A percentile compares a stretch with the other conserved stretches of the same genome.
phyloP scores from a whole-genome alignment of 1,284 basidiomycete genomes.

The Schizophyllum commune region DNA sequence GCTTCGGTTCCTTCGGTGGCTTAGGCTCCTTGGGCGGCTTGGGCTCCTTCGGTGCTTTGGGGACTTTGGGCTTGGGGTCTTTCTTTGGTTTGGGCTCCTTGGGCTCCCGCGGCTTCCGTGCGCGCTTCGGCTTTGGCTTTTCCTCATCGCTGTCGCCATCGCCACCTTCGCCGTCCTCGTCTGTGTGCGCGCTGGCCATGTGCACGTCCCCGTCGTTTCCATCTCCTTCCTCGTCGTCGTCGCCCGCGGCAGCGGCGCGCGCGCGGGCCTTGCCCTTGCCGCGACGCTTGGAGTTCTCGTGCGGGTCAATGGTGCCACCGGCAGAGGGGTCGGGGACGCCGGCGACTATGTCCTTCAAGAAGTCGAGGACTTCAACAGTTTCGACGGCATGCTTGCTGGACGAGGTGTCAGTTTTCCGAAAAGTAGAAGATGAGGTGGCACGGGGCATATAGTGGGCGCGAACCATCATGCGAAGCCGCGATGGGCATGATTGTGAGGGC shows the following conservation, averaged over 20 bases:
- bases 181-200: constrained; percentile 22
- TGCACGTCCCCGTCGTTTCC: constrained; percentile 15
- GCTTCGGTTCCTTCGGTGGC: background rate
- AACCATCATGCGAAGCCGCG: too few species aligned
- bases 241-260: constrained; percentile 21
- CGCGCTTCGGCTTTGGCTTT: constrained; percentile 8
- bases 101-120: background rate
- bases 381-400: constrained; percentile 90
- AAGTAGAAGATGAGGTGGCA: background rate
- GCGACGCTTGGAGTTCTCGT: constrained; percentile 54
- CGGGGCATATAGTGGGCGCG: background rate
- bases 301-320: constrained; percentile 67
- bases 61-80: background rate
- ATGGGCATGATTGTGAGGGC: too few species aligned
- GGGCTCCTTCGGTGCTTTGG: background rate
- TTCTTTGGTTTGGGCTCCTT: background rate
- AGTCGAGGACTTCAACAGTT: constrained; percentile 87
- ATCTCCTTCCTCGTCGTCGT: constrained; percentile 16
- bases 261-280: constrained; percentile 45
- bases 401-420: background rate
- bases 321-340: constrained; percentile 83
- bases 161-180: constrained; percentile 20
- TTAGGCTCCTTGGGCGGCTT: background rate
- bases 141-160: constrained; percentile 26
- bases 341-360: constrained; percentile 92